phyloP scores from a whole-genome alignment of 306 rosid genomes.

The Cucurbita maxima region DNA sequence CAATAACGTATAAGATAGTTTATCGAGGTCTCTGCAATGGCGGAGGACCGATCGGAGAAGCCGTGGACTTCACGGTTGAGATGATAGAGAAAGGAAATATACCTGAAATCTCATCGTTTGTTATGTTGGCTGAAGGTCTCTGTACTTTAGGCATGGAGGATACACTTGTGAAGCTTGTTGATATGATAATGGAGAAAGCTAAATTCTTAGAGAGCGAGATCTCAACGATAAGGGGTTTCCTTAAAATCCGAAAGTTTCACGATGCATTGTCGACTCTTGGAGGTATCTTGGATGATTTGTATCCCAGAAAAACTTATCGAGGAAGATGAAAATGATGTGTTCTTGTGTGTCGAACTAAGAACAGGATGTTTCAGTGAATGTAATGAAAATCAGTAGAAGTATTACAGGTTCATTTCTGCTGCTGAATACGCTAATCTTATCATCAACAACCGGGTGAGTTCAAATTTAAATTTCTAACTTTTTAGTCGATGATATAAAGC shows the following conservation, averaged over 20 bases:
- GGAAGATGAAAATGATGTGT: conserved; percentile 3
- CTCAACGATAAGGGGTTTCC: conserved; percentile 57
- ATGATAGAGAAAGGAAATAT: conserved; percentile 55
- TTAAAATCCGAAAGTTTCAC: conserved; percentile 54
- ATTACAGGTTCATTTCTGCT: not conserved
- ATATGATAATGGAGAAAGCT: conserved; percentile 61
- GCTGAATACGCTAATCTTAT: too few relatives aligned
- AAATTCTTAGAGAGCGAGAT: conserved; percentile 38
- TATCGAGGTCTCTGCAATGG: conserved; percentile 84
- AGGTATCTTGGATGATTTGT: conserved; percentile 44
- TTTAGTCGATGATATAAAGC: too few relatives aligned
- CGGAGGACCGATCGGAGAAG: conserved; percentile 78
- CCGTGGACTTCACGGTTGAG: conserved; percentile 66
- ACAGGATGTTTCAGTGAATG: not conserved
- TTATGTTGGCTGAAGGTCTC: conserved; percentile 76
- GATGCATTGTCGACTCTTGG: conserved; percentile 75
- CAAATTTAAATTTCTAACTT: too few relatives aligned
- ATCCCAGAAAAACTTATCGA: conserved; percentile 27
- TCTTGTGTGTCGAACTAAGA: not conserved
- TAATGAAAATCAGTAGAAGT: not conserved
- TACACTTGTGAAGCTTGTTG: conserved; percentile 49
- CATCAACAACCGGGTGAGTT: too few relatives aligned
- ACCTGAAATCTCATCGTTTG: conserved; percentile 59
- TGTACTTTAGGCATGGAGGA: conserved; percentile 70
- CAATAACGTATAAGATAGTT: conserved; percentile 51